phyloP scores from a whole-genome alignment of 1,284 basidiomycete species.

The Malassezia pachydermatis region DNA sequence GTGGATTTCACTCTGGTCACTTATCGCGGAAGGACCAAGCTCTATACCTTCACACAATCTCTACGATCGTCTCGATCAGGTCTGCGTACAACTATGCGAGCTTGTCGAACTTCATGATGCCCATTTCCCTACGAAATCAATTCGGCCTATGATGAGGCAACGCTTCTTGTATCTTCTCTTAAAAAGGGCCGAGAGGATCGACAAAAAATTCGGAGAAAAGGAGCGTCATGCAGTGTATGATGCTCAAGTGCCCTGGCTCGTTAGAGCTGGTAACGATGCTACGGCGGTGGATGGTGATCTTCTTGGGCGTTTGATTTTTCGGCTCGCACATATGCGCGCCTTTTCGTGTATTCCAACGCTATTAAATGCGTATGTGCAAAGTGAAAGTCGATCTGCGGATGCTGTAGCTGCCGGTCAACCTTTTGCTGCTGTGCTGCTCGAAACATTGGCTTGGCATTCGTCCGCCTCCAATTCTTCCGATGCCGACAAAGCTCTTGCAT shows the following conservation, averaged over 20 bases:
- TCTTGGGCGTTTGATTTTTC: conserved; percentile 11
- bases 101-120: not conserved
- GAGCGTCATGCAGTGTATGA: not conserved
- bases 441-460: not conserved
- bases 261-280: not conserved
- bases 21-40: conserved; percentile 8
- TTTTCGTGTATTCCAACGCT: not conserved
- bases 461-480: not conserved
- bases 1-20: conserved; percentile 7
- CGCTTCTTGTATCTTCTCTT: conserved; percentile 14
- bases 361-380: not conserved
- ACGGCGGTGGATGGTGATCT: conserved; percentile 6
- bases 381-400: not conserved
- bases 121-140: not conserved
- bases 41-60: not conserved
- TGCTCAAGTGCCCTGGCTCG: not conserved
- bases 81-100: conserved; percentile 3
- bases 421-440: conserved; percentile 2
- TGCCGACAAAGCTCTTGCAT: not conserved
- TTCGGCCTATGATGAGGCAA: not conserved
- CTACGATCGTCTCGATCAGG: conserved; percentile 6
- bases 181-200: conserved; percentile 12
- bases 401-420: conserved; percentile 5
- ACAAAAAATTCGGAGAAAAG: not conserved
- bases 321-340: conserved; percentile 7